Evolutionary conservation across 257 asterid species (phyloP).

Genomic region (Echium plantagineum): DNA sequence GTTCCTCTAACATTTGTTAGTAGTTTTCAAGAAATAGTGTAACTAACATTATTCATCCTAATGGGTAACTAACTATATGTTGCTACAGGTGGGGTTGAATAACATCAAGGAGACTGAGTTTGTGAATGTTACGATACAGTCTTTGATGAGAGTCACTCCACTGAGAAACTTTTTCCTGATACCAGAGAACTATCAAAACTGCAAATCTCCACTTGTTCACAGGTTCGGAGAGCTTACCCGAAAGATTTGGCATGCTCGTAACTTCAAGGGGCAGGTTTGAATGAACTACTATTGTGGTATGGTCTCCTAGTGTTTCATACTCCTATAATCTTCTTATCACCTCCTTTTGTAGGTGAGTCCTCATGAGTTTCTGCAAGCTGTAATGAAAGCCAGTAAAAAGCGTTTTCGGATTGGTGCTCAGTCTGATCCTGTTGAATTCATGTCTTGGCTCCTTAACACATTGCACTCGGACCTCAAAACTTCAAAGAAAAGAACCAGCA

Average conservation of each 20-base stretch:
- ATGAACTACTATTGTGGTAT: background rate
- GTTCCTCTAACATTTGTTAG: background rate
- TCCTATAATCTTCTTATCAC: conserved; percentile 9
- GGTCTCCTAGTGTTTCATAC: background rate
- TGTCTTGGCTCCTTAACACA: conserved; percentile 91
- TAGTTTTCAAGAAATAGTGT: background rate
- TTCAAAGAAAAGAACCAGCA: conserved; percentile 59
- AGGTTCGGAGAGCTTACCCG: conserved; percentile 95
- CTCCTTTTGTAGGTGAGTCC: conserved; percentile 81
- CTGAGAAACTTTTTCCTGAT: conserved; percentile 94
- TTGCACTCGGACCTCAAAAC: conserved; percentile 63
- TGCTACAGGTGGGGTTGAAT: conserved; percentile 81
- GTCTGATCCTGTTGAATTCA: conserved; percentile 95
- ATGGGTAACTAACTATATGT: background rate
- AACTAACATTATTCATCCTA: background rate
- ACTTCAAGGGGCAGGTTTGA: conserved; percentile 94
- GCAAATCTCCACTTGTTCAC: conserved; percentile 87
- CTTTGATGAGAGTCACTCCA: conserved; percentile 96
- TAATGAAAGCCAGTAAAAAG: conserved; percentile 88
- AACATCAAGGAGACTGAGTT: conserved; percentile 95
- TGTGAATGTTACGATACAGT: conserved; percentile 91
- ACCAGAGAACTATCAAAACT: conserved; percentile 72
- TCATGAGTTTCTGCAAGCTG: conserved; percentile 93
- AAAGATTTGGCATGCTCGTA: conserved; percentile 92
- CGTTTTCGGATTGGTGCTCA: conserved; percentile 79